Evolutionary conservation across 176 grass and related monocot genomes (phyloP), one percentile per base, ranked within the genome.

Genomic region (Poa pratensis): DNA sequence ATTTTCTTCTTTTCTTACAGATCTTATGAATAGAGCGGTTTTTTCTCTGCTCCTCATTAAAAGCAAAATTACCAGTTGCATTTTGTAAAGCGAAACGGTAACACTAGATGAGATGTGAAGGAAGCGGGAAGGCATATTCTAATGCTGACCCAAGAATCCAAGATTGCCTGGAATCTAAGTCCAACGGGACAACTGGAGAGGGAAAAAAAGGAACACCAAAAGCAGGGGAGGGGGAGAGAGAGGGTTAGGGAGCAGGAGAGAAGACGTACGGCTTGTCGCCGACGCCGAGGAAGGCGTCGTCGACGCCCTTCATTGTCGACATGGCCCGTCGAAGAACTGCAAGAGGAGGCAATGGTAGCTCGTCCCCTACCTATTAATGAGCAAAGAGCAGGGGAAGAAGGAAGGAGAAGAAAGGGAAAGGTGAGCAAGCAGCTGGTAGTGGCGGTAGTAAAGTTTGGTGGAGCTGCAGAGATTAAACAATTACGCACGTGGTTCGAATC

Each of bases 261-360:
- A 23, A 26, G 39, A 61, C 70, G 18, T 78, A 95, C 87, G 87
- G 84, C 83, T 89, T 90, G 87, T 90, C 93, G 24, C 93, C 90
- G 49, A 87, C 86, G 83, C 82, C 88, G 69, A 89, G 90, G 84
- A 95, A 95, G 48, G 86, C 93, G 28, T 85, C 93, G 79, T 95
- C 90, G 76, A 95, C 79, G 81, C 88, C 90, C 86, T 90, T 95
- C 93, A 90, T 92, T 40, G 88, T 26, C 18, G 69, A 52, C 85
- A 81, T 59, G 26, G 62, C 75, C 52, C 37, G 55, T 42, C 20
- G 30, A 54, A 40, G 7, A 2, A 23, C 16, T 0, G 67, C 77
- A 34, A 6, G 61, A 34, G 24, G 32, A 15, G 55, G 55, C 39
- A 78, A 75, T 40, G 80, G 61, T 45, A 83, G 65, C 52, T 82